These are phyloP conservation scores for Boletus semigastroideus DNA, from an alignment of 1,284 basidiomycete species.

Conservation along the genomic window DNA sequence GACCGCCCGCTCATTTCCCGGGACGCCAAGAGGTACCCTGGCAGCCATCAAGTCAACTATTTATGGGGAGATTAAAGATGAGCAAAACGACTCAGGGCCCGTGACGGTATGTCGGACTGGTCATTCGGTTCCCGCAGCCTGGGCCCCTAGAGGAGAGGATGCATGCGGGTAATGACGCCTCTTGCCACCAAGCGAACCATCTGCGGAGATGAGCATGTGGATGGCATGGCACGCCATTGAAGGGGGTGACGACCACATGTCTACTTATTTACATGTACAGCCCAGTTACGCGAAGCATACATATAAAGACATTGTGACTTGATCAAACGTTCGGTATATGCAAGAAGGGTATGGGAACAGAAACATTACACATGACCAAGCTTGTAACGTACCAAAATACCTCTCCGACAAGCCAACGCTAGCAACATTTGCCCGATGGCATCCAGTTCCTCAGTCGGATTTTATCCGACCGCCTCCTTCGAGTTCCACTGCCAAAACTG, in stretches of 20 bases:
- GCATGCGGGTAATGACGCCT: neutral
- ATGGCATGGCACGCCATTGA: neutral
- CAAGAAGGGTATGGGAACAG: slow-evolving; percentile 22
- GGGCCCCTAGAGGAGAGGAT: neutral
- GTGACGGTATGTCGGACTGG: too few species aligned
- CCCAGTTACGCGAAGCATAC: too few species aligned
- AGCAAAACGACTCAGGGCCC: neutral
- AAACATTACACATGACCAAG: slow-evolving; percentile 4
- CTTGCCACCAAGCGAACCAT: slow-evolving; percentile 1
- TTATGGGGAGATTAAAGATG: slow-evolving; percentile 1
- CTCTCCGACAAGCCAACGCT: slow-evolving; percentile 10
- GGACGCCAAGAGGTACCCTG: too few species aligned
- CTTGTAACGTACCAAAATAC: slow-evolving; percentile 18
- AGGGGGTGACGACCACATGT: neutral
- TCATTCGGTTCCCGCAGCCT: neutral
- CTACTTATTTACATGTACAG: too few species aligned
- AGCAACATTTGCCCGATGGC: slow-evolving; percentile 56
- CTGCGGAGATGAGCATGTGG: neutral
- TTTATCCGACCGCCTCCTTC: slow-evolving; percentile 56
- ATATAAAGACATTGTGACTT: slow-evolving; percentile 9
- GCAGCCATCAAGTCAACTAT: neutral
- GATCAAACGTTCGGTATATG: slow-evolving; percentile 19
- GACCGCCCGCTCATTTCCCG: neutral
- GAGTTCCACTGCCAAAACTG: slow-evolving; percentile 72
- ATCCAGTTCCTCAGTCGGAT: slow-evolving; percentile 60